Conservation (phyloP, 2,329 filamentous ascomycete genomes). For the Trichoderma citrinoviride region DNA sequence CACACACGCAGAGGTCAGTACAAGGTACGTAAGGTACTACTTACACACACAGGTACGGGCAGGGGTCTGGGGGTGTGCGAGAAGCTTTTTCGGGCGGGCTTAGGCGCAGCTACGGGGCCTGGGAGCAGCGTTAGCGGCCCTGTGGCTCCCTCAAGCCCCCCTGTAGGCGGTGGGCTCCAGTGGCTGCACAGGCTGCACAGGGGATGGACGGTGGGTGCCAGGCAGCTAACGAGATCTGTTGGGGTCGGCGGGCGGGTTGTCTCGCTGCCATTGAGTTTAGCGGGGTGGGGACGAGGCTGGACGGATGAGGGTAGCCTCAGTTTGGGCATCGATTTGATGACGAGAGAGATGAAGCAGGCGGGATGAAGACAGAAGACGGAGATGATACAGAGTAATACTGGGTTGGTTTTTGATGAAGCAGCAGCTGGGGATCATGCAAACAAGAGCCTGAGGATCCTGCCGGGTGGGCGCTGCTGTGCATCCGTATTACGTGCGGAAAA, state of each 20-base stretch:
- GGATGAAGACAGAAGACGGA: too few species aligned
- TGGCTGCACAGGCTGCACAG: conserved; percentile 5
- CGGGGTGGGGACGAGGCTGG: background rate
- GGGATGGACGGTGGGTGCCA: background rate
- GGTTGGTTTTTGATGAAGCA: background rate
- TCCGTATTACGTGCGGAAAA: too few species aligned
- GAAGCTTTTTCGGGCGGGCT: conserved; percentile 13
- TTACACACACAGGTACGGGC: too few species aligned
- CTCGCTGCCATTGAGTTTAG: conserved; percentile 8
- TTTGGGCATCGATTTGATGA: background rate
- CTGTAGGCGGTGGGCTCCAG: conserved; percentile 8
- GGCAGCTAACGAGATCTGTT: conserved; percentile 17
- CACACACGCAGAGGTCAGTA: too few species aligned
- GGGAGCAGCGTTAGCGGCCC: background rate
- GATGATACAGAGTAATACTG: background rate
- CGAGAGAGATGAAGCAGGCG: too few species aligned
- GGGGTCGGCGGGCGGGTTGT: conserved; percentile 15
- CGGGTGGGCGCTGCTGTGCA: too few species aligned
- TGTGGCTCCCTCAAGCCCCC: too few species aligned
- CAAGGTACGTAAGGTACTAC: too few species aligned
- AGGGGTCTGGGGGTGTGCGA: background rate
- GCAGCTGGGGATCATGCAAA: background rate
- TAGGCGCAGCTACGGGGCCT: conserved; percentile 10
- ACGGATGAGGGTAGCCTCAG: background rate
- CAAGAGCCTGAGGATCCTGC: too few species aligned